phyloP scores from a whole-genome alignment of 345 rosid genomes.

The Citrus inodora region DNA sequence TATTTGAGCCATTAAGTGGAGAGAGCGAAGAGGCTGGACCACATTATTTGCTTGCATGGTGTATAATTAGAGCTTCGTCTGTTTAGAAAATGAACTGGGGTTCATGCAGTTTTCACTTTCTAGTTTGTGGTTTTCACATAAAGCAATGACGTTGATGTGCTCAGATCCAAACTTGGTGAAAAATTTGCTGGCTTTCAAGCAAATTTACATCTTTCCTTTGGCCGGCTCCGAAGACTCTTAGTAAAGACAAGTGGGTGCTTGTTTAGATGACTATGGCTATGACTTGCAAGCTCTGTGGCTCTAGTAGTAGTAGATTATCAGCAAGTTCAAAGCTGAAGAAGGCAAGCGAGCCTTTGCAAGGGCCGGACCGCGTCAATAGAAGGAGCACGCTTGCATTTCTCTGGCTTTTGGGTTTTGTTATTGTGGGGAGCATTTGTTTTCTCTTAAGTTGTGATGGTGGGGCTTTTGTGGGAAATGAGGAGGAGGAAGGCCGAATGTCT shows the following conservation, averaged over 20 bases:
- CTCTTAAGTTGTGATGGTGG: conserved; percentile 30
- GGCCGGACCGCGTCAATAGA: conserved; percentile 26
- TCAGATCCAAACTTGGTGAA: conserved; percentile 20
- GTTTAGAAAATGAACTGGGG: conserved; percentile 7
- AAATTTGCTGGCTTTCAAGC: conserved; percentile 12
- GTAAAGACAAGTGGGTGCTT: conserved; percentile 31
- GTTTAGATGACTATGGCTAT: conserved; percentile 52
- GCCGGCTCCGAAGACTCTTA: conserved; percentile 30
- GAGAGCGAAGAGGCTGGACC: conserved; percentile 24
- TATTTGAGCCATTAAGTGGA: conserved; percentile 22
- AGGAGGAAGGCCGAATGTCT: conserved; percentile 13
- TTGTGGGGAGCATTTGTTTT: conserved; percentile 34
- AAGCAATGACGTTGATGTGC: conserved; percentile 19
- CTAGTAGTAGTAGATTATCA: conserved; percentile 36
- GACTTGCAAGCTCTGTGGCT: conserved; percentile 43
- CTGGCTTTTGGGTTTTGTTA: conserved; percentile 36
- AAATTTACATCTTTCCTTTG: conserved; percentile 12
- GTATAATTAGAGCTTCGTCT: conserved; percentile 4
- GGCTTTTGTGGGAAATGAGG: conserved; percentile 14
- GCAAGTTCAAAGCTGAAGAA: conserved; percentile 40
- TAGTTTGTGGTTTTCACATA: conserved; percentile 11
- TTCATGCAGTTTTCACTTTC: conserved; percentile 4
- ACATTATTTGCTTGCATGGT: conserved; percentile 23
- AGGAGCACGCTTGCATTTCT: conserved; percentile 40
- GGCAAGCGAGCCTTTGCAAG: conserved; percentile 35